phyloP scores from a whole-genome alignment of 495 filamentous ascomycete genomes.

The Clavariopsis aquatica region DNA sequence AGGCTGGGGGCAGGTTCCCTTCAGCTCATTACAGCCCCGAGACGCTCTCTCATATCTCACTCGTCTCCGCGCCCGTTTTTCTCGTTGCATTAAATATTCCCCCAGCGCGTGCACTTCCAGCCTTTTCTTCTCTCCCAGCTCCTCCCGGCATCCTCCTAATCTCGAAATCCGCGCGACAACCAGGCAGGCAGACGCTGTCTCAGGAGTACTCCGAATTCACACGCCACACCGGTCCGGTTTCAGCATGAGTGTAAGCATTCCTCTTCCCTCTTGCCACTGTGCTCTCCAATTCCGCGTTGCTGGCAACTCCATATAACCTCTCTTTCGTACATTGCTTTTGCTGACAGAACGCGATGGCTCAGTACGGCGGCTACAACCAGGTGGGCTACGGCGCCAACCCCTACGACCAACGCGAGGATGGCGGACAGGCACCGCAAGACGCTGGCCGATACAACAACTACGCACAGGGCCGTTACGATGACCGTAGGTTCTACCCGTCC shows the following conservation, averaged over 20 bases:
- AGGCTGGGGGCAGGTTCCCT: constrained; percentile 1
- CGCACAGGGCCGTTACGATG: constrained; percentile 35
- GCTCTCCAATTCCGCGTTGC: background rate
- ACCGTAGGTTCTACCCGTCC: constrained; percentile 24
- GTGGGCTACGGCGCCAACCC: constrained; percentile 64
- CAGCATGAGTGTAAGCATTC: constrained; percentile 39
- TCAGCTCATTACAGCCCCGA: constrained; percentile 7
- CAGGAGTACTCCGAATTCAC: constrained; percentile 32
- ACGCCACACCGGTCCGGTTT: constrained; percentile 36
- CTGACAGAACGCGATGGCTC: constrained; percentile 33
- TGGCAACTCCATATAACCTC: background rate
- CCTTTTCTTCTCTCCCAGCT: background rate
- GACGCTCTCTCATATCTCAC: constrained; percentile 4
- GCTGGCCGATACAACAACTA: constrained; percentile 43
- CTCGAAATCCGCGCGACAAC: background rate
- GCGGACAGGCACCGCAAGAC: constrained; percentile 33
- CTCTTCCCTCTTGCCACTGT: constrained; percentile 1
- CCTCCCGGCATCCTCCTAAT: background rate
- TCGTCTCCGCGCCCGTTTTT: constrained; percentile 4
- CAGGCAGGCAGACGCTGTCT: constrained; percentile 25
- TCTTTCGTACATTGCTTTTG: constrained; percentile 13
- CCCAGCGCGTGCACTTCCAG: background rate
- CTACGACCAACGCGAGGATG: constrained; percentile 53
- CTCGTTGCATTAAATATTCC: constrained; percentile 20
- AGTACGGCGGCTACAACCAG: constrained; percentile 43